Evolutionary conservation across 768 basidiomycete genomes (phyloP), one percentile per base, ranked within the genome.

Genomic region (Tricholoma flavovirens): DNA sequence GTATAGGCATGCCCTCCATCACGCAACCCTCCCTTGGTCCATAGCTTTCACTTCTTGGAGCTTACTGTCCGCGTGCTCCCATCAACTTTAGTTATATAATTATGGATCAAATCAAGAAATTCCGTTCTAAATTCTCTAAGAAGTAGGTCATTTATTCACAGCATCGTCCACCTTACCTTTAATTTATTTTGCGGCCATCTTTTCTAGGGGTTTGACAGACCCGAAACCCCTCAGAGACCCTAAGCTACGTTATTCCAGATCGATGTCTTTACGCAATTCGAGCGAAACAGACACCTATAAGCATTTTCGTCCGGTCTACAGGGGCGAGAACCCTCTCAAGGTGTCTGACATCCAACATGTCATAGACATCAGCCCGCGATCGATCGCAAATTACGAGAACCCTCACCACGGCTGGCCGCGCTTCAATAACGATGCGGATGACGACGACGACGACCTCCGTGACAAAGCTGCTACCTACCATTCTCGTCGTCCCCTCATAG

Each of bases 231-330:
- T 43, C 26, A 52, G 40, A 29, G 55, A 62, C 38, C 57, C 57
- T 19, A 59, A 55, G 43, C 32, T 62, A 40, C 52, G 58, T 17
- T 24, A 62, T 42, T 67, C 66, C 4, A 52, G 56, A 38, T 67
- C 66, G 5, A 59, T 67, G 64, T 64, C 66, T n/a, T 19, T 67
- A 9, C 61, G 62, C 14, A 58, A 35, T 52, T 62, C 64, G 12
- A 51, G 49, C 53, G 61, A 65, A 6, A 61, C 62, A 1, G 61
- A 64, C 1, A 54, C 61, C 9, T 56, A 50, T 26, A 21, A 40
- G n/a, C 54, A 35, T 36, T 29, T 26, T 5, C 59, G 57, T 1
- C 59, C 61, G 5, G 35, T 54, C 42, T 60, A 59, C 42, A 54
- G 54, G 32, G 61, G 63, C 14, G 45, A 59, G 21, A 55, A 29